Conservation (phyloP, 495 filamentous ascomycete genomes). For the Aspergillus cavernicola region DNA sequence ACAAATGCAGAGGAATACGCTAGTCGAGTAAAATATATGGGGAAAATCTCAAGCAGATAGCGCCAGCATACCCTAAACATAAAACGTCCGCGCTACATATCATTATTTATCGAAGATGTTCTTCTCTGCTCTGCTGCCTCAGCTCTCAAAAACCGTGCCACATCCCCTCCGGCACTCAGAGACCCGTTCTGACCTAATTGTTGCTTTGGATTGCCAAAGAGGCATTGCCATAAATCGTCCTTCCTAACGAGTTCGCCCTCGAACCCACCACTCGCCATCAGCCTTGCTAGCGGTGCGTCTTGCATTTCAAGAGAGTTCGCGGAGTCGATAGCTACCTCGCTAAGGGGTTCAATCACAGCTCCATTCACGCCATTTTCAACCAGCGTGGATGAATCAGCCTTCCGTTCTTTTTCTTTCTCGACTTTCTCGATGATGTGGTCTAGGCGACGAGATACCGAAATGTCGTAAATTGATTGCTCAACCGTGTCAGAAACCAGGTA, state of each 20-base stretch:
- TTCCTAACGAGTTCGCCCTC: slow-evolving; percentile 79
- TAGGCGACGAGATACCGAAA: slow-evolving; percentile 73
- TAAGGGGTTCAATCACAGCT: slow-evolving; percentile 27
- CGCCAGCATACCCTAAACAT: too few relatives aligned
- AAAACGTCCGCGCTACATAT: too few relatives aligned
- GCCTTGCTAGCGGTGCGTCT: slow-evolving; percentile 57
- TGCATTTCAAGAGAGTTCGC: slow-evolving; percentile 83
- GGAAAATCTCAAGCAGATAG: too few relatives aligned
- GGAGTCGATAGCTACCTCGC: slow-evolving; percentile 63
- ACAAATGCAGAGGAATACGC: too few relatives aligned
- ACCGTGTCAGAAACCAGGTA: slow-evolving; percentile 87
- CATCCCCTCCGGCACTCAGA: slow-evolving; percentile 34
- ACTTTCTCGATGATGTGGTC: slow-evolving; percentile 63
- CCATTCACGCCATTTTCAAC: slow-evolving; percentile 23
- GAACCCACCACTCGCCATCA: slow-evolving; percentile 65
- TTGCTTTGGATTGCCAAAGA: slow-evolving; percentile 58
- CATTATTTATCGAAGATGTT: neutral
- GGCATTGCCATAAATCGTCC: slow-evolving; percentile 83
- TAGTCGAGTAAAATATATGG: too few relatives aligned
- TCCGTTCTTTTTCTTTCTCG: slow-evolving; percentile 33
- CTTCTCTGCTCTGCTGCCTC: slow-evolving; percentile 45
- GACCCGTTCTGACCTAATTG: slow-evolving; percentile 19
- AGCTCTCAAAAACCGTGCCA: slow-evolving; percentile 42
- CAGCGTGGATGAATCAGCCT: slow-evolving; percentile 15
- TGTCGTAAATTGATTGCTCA: slow-evolving; percentile 82